Evolutionary conservation across 2,329 filamentous ascomycete species (phyloP), one percentile per base, ranked within the genome.

Genomic region (Chaetomium globosum): DNA sequence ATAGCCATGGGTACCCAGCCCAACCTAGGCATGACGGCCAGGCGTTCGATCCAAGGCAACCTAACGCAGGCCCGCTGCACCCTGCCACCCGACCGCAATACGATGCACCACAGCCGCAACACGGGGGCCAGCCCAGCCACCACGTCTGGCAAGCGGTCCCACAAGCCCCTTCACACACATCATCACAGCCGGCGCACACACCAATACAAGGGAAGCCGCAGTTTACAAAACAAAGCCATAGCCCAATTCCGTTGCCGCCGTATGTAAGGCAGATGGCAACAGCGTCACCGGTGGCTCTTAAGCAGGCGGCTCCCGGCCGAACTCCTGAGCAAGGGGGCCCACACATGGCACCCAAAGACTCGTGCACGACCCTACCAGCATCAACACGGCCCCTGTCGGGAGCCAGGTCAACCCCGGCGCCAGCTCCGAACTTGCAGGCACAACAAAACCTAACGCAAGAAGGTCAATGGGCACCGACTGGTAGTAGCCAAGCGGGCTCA

Each of bases 21-120:
- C 65, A 54, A 13, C 59, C 48, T 16, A 54, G 53, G 2, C 62
- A 62, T 2, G 48, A 36, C 4, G 26, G 21, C n/a, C 54, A 58
- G 19, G 48, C 59, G 1, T 69, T 61, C 59, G 67, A 66, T 43
- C 33, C 57, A 23, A 68, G 59, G 59, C 68, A 71, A 33, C 60
- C 71, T 0, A 65, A 53, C 31, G 63, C 71, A 33, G 61, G 68
- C 30, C 70, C 73, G 30, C 65, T 77, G 28, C 78, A 80, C 65
- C 78, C 78, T 43, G 77, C 78, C 26, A 78, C 77, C 56, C 74
- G 77, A 54, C 75, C 71, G 26, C 73, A 75, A 62, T 74, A 73
- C 60, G 71, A 68, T 5, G 53, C 59, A 0, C 33, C 64, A 1
- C 71, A 66, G 66, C 62, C 67, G 30, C 67, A 71, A n/a, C 53